These are phyloP conservation scores for Entomortierella chlamydospora DNA, from an alignment of 192 early-diverging fungal genomes.

Conservation along the genomic window DNA sequence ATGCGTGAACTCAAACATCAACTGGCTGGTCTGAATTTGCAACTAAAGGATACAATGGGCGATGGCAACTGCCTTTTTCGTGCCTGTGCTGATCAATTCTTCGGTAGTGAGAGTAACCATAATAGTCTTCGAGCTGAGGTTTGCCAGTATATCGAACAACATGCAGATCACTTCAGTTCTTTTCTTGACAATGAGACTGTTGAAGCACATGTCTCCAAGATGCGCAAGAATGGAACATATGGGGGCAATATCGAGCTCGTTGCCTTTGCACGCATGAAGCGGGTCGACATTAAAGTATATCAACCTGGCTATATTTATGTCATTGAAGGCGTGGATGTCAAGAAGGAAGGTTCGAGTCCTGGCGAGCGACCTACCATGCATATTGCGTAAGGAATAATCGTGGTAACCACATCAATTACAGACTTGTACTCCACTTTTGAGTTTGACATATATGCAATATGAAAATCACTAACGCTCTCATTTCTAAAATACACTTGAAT, in stretches of 20 bases:
- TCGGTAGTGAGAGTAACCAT: slow-evolving; percentile 70
- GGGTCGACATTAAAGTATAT: slow-evolving; percentile 76
- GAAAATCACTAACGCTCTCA: not conserved
- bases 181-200: slow-evolving; percentile 74
- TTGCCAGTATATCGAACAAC: slow-evolving; percentile 70
- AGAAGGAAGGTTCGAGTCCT: slow-evolving; percentile 45
- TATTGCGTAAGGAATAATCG: slow-evolving; percentile 63
- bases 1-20: slow-evolving; percentile 63
- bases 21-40: slow-evolving; percentile 62
- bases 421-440: not conserved
- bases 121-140: slow-evolving; percentile 62
- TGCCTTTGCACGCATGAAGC: slow-evolving; percentile 72
- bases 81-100: slow-evolving; percentile 76
- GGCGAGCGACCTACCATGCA: slow-evolving; percentile 66
- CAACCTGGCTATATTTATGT: slow-evolving; percentile 78
- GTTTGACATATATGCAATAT: too few relatives aligned
- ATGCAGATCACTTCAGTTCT: slow-evolving; percentile 67
- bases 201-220: slow-evolving; percentile 65
- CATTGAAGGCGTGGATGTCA: slow-evolving; percentile 68
- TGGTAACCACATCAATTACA: not conserved
- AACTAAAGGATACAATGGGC: slow-evolving; percentile 74
- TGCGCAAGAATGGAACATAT: slow-evolving; percentile 71
- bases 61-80: slow-evolving; percentile 76
- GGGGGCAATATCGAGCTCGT: slow-evolving; percentile 83
- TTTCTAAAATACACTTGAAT: not conserved